phyloP scores from a whole-genome alignment of 306 rosid species.

The Cucurbita pepo region DNA sequence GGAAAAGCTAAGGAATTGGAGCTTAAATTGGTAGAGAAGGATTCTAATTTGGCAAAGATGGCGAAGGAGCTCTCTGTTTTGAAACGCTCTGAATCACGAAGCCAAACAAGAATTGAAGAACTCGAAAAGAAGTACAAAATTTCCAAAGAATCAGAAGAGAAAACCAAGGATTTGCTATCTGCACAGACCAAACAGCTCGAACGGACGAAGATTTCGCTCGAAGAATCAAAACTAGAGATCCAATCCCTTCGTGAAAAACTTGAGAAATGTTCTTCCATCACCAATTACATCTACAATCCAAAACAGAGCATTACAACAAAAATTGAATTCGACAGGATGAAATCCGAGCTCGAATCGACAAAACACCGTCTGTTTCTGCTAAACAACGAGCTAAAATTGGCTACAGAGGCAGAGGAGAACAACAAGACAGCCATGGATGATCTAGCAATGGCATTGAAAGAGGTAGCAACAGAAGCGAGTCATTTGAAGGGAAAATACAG shows the following conservation, averaged over 20 bases:
- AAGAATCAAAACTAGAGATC: conserved; percentile 44
- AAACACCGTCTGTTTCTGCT: conserved; percentile 13
- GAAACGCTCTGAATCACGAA: conserved; percentile 24
- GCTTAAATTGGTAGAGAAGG: background rate
- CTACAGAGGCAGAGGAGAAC: conserved; percentile 55
- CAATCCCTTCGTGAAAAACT: conserved; percentile 23
- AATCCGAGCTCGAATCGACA: conserved; percentile 11
- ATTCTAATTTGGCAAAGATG: no score
- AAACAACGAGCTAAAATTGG: conserved; percentile 33
- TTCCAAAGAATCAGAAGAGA: conserved; percentile 37
- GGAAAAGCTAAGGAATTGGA: background rate
- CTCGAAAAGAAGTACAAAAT: conserved; percentile 29
- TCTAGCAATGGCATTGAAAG: conserved; percentile 67
- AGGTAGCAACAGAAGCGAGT: conserved; percentile 68
- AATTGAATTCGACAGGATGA: conserved; percentile 1
- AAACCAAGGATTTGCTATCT: conserved; percentile 35
- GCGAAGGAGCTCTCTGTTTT: conserved; percentile 10
- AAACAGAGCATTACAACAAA: background rate
- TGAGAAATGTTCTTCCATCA: background rate
- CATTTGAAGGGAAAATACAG: conserved; percentile 34
- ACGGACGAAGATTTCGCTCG: conserved; percentile 30
- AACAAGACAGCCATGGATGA: conserved; percentile 79
- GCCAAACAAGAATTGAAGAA: conserved; percentile 19
- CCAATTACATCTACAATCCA: background rate
- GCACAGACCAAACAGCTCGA: conserved; percentile 51